phyloP scores from a whole-genome alignment of 2,329 filamentous ascomycete genomes.

The Monilinia aucupariae region DNA sequence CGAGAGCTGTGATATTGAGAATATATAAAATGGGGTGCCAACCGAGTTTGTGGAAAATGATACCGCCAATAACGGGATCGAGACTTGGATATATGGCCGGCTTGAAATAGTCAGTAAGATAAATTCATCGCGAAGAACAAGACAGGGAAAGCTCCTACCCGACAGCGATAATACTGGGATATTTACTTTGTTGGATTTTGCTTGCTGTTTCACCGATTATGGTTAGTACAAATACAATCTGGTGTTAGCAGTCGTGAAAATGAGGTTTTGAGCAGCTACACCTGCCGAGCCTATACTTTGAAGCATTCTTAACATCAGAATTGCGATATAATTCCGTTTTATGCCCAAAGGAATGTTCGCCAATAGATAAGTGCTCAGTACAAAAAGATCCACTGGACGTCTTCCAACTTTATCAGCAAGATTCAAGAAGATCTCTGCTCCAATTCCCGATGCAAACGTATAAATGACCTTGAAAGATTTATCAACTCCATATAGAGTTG shows the following conservation, averaged over 20 bases:
- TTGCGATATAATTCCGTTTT: background rate
- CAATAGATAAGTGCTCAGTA: background rate
- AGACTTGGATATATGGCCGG: background rate
- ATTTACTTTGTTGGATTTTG: background rate
- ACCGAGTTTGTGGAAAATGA: background rate
- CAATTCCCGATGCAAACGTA: conserved; percentile 45
- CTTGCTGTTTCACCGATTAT: background rate
- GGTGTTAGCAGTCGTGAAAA: background rate
- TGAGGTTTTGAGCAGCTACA: background rate
- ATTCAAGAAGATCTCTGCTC: conserved; percentile 47
- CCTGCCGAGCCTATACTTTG: background rate
- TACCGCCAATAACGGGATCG: background rate
- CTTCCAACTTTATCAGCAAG: conserved; percentile 49
- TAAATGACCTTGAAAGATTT: conserved; percentile 12
- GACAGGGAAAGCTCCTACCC: background rate
- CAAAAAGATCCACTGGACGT: background rate
- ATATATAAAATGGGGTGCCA: background rate
- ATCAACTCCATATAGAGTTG: conserved; percentile 5
- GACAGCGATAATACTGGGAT: background rate
- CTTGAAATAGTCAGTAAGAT: background rate
- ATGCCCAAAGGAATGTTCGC: background rate
- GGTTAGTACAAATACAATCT: background rate
- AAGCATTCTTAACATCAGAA: conserved; percentile 11
- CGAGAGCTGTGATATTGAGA: background rate
- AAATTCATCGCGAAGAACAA: background rate